Conservation (phyloP, 2,329 filamentous ascomycete species). For the Sarocladium brachiariae region DNA sequence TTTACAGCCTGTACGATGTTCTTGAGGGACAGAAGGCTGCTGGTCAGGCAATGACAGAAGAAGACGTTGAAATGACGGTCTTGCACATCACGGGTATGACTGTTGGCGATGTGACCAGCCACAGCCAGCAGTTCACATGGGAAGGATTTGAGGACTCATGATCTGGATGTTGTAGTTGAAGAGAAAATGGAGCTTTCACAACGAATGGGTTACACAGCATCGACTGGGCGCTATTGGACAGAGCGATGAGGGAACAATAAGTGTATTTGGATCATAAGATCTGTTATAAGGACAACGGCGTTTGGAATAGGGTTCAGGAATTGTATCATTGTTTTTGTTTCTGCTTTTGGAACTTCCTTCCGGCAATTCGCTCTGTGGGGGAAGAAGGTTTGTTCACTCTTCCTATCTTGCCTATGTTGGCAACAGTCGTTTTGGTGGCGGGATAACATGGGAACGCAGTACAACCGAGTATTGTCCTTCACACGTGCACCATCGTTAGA, state of each 20-base stretch:
- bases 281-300: too few species aligned
- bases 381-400: slow-evolving; percentile 2
- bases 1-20: slow-evolving; percentile 79
- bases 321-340: neutral
- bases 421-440: too few species aligned
- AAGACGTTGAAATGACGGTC: slow-evolving; percentile 59
- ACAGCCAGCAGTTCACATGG: slow-evolving; percentile 34
- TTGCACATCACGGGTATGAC: slow-evolving; percentile 44
- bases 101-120: slow-evolving; percentile 30
- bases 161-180: neutral
- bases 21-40: slow-evolving; percentile 69
- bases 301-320: neutral
- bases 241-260: neutral
- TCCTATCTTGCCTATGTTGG: too few species aligned
- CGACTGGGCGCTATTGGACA: slow-evolving; percentile 7
- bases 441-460: too few species aligned
- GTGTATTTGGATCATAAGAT: neutral
- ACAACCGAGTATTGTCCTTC: too few species aligned
- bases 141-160: slow-evolving; percentile 29
- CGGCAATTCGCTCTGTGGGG: too few species aligned
- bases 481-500: too few species aligned
- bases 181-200: neutral
- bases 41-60: slow-evolving; percentile 55
- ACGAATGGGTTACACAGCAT: neutral
- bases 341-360: neutral